phyloP scores from a whole-genome alignment of 2,329 filamentous ascomycete species.

The Arthroderma uncinatum region DNA sequence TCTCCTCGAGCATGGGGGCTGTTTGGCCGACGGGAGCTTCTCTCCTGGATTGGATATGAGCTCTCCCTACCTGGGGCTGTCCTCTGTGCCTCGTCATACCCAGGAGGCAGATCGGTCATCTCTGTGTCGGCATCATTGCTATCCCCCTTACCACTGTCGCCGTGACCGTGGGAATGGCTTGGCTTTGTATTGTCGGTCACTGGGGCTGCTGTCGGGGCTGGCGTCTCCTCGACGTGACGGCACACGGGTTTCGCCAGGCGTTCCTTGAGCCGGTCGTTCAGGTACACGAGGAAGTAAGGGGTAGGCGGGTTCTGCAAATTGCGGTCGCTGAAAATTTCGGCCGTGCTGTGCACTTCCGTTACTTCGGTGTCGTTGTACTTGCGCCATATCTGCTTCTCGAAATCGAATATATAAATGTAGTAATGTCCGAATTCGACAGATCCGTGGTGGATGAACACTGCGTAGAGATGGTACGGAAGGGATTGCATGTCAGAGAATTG shows the following conservation, averaged over 20 bases:
- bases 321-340: conserved; percentile 58
- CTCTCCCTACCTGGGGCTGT: conserved; percentile 22
- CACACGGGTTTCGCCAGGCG: conserved; percentile 48
- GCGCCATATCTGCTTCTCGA: conserved; percentile 68
- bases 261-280: conserved; percentile 55
- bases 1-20: not conserved
- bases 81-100: conserved; percentile 14
- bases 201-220: not conserved
- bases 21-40: not conserved
- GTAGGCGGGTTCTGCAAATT: conserved; percentile 55
- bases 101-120: conserved; percentile 9
- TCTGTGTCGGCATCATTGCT: conserved; percentile 4
- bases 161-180: not conserved
- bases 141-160: not conserved
- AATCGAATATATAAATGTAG: conserved; percentile 94
- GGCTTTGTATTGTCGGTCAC: not conserved
- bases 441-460: conserved; percentile 79
- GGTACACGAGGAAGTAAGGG: conserved; percentile 74
- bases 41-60: conserved; percentile 9
- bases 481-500: conserved; percentile 55
- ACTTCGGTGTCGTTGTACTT: conserved; percentile 89
- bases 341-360: conserved; percentile 51
- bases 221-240: conserved; percentile 29
- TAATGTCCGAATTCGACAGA: conserved; percentile 70
- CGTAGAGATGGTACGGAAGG: conserved; percentile 71